Percentiles rank a stretch among this genome's conserved stretches.
These are phyloP conservation scores for Neodidymelliopsis sp. DNA, from an alignment of 2,329 filamentous ascomycete species.

Conservation along the genomic window DNA sequence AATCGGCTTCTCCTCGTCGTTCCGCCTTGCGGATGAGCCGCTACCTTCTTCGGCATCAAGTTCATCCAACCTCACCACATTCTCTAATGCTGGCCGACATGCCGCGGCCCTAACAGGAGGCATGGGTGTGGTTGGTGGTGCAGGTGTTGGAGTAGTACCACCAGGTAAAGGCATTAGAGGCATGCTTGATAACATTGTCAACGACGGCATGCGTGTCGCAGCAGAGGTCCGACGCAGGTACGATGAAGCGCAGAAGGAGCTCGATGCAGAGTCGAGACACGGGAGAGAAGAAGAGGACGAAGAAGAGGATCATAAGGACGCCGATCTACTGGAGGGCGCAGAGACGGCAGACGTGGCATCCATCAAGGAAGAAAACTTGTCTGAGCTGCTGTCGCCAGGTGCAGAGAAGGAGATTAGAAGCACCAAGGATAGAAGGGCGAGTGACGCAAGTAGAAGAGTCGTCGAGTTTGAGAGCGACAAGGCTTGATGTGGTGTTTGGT, in stretches of 20 bases:
- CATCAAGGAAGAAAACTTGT: slow-evolving; percentile 30
- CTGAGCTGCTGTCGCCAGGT: slow-evolving; percentile 26
- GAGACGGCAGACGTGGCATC: slow-evolving; percentile 56
- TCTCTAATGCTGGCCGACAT: slow-evolving; percentile 70
- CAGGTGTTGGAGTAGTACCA: slow-evolving; percentile 62
- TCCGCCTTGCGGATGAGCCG: slow-evolving; percentile 78
- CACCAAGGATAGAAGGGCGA: slow-evolving; percentile 40
- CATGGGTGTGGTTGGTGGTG: slow-evolving; percentile 54
- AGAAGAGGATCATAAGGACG: slow-evolving; percentile 60
- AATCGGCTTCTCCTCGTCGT: slow-evolving; percentile 89
- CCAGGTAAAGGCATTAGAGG: slow-evolving; percentile 81
- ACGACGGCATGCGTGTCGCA: slow-evolving; percentile 94
- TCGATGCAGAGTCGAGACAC: slow-evolving; percentile 77
- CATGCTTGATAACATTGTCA: slow-evolving; percentile 96
- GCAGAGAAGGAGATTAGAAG: slow-evolving; percentile 36
- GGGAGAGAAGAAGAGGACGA: slow-evolving; percentile 67
- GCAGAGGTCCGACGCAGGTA: slow-evolving; percentile 90
- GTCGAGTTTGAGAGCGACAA: slow-evolving; percentile 49
- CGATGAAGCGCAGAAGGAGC: slow-evolving; percentile 92
- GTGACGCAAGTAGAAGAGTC: slow-evolving; percentile 46
- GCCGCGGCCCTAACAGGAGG: slow-evolving; percentile 51
- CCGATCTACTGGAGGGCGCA: slow-evolving; percentile 59
- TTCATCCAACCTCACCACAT: slow-evolving; percentile 81
- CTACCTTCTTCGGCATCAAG: slow-evolving; percentile 59
- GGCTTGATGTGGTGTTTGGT: slow-evolving; percentile 18